Conservation (phyloP, 2,329 filamentous ascomycete genomes). For the Cucurbitaria berberidis region DNA sequence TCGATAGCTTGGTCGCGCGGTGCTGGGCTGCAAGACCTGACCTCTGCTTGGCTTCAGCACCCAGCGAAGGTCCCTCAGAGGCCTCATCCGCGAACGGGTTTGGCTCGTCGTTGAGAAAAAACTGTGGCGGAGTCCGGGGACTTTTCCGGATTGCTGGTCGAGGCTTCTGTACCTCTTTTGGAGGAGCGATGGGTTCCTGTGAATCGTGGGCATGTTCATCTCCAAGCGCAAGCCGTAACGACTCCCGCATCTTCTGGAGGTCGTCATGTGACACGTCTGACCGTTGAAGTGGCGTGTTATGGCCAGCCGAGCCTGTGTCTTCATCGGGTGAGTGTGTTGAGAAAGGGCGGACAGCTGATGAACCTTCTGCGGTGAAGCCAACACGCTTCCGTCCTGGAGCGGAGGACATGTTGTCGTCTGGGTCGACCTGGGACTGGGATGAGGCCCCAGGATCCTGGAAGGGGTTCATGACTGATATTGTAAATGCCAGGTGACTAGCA, state of each 20-base stretch:
- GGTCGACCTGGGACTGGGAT: slow-evolving; percentile 17
- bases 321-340: slow-evolving; percentile 30
- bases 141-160: slow-evolving; percentile 47
- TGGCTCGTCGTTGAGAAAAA: slow-evolving; percentile 41
- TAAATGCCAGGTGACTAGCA: slow-evolving; percentile 18
- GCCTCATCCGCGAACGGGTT: slow-evolving; percentile 42
- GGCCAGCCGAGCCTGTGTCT: slow-evolving; percentile 34
- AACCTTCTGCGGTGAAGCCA: slow-evolving; percentile 37
- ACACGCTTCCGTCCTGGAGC: slow-evolving; percentile 43
- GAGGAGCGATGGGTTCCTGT: slow-evolving; percentile 14
- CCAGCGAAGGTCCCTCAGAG: slow-evolving; percentile 11
- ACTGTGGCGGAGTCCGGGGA: slow-evolving; percentile 40
- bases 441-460: slow-evolving; percentile 27
- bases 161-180: slow-evolving; percentile 41
- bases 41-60: slow-evolving; percentile 33
- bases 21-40: slow-evolving; percentile 45
- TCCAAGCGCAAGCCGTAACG: slow-evolving; percentile 44
- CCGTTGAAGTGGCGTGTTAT: slow-evolving; percentile 37
- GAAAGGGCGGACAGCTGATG: slow-evolving; percentile 18
- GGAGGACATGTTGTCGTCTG: slow-evolving; percentile 37
- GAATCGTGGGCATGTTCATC: slow-evolving; percentile 32
- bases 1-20: slow-evolving; percentile 44
- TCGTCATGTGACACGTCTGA: slow-evolving; percentile 45
- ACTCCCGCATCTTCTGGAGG: slow-evolving; percentile 40
- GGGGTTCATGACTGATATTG: slow-evolving; percentile 35